Evolutionary conservation across 352 stramenopile genomes (phyloP), one percentile per base, ranked within the genome.

Genomic region (Pythium guiyangense): DNA sequence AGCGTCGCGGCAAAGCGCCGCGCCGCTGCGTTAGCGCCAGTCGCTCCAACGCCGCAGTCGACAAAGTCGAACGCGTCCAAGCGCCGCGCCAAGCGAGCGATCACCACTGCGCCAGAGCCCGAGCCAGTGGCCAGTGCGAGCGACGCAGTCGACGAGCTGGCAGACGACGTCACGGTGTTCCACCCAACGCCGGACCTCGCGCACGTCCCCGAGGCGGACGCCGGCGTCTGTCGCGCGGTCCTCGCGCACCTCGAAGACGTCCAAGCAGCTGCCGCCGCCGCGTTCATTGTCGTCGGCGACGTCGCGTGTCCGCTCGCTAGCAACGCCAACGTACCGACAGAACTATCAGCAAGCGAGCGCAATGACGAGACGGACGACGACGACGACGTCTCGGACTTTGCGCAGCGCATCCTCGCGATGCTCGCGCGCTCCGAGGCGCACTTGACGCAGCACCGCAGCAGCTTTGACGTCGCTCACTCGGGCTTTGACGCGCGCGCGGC

Each of bases 211-310:
- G 70, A 81, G 42, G 66, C 75, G 55, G 77, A 90, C 49, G 66
- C 66, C n/a, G 69, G 61, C 8, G 74, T 87, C 0, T 83, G 70
- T 54, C 68, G 69, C 22, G 74, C 67, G 2, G 74, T 86, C 31
- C 59, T 89, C 26, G 71, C 71, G 27, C 68, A 86, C 52, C 57
- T 86, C n/a, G 69, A 82, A 40, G 67, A 83, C 29, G 73, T 85
- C 44, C 52, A 69, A 43, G 54, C 56, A 26, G 52, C 40, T 4
- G 29, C 48, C 9, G 60, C 47, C 27, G 49, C 50, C 18, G 56
- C 62, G 1, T 69, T 73, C 54, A 86, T 90, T 34, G 67, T 90
- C 34, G 67, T 87, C 27, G 74, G 79, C 6, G 71, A 89, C 27
- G 69, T 89, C 39, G 66, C 70, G 27, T 89, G 79, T 40, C 76